Evolutionary conservation across 106 monocot species (phyloP).

Genomic region (Apostasia ramifera): DNA sequence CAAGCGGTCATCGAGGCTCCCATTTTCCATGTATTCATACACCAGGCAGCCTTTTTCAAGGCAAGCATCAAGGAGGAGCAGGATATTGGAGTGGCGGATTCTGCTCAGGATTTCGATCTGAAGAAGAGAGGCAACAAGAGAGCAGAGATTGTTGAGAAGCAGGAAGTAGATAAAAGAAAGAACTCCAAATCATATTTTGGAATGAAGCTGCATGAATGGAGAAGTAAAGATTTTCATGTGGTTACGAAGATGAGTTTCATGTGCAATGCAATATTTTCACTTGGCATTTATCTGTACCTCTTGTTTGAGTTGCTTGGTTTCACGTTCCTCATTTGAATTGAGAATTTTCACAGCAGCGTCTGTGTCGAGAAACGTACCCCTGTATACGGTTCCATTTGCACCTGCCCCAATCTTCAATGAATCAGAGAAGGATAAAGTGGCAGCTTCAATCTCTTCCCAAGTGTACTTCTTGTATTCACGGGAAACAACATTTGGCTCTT

Average conservation of each 20-base stretch:
- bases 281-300: not conserved
- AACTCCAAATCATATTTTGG: too few relatives aligned
- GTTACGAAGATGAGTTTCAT: too few relatives aligned
- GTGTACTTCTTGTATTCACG: constrained; percentile 44
- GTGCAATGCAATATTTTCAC: too few relatives aligned
- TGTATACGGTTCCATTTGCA: constrained; percentile 4
- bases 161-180: too few relatives aligned
- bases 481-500: constrained; percentile 29
- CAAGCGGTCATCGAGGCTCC: constrained; percentile 50
- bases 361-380: not conserved
- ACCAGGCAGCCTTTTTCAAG: constrained; percentile 40
- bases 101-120: constrained; percentile 51
- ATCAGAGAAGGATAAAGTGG: constrained; percentile 61
- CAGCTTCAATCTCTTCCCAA: constrained; percentile 69
- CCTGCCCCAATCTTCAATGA: constrained; percentile 3
- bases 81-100: constrained; percentile 44
- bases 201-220: too few relatives aligned
- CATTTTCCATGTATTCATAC: constrained; percentile 69
- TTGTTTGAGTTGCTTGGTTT: constrained; percentile 49
- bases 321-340: constrained; percentile 11
- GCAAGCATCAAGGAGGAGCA: constrained; percentile 54
- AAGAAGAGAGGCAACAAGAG: not conserved
- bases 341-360: constrained; percentile 2
- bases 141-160: not conserved
- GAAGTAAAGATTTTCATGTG: too few relatives aligned